phyloP scores from a whole-genome alignment of 495 filamentous ascomycete genomes.

The Podospora tetraspora region DNA sequence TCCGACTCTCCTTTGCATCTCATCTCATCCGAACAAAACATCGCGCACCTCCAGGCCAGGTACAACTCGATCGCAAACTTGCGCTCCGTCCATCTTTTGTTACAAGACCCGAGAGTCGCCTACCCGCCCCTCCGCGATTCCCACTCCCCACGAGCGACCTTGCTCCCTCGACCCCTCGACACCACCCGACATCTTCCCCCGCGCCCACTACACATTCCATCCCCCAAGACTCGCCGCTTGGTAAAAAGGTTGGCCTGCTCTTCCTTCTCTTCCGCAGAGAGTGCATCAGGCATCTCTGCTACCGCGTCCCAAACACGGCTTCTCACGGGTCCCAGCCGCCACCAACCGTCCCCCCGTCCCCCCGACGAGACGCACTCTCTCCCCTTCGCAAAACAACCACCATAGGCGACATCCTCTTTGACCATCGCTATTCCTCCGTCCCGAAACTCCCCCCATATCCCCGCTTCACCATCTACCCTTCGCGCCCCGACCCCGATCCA shows the following conservation, averaged over 20 bases:
- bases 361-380: constrained; percentile 1
- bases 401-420: constrained; percentile 41
- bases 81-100: neutral
- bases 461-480: constrained; percentile 13
- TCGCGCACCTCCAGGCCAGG: neutral
- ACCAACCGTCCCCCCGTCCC: constrained; percentile 1
- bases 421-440: constrained; percentile 28
- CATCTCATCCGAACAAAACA: neutral
- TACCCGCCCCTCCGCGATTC: neutral
- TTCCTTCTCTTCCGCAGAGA: constrained; percentile 20
- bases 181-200: neutral
- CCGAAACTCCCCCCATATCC: constrained; percentile 25
- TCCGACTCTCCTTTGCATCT: neutral
- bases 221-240: neutral
- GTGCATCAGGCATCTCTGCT: constrained; percentile 26
- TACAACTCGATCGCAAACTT: neutral
- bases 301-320: constrained; percentile 23
- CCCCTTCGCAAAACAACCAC: constrained; percentile 27
- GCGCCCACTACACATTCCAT: neutral
- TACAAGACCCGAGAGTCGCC: neutral
- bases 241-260: constrained; percentile 13
- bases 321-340: constrained; percentile 25
- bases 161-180: neutral
- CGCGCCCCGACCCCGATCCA: constrained; percentile 13
- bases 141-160: neutral